Evolutionary conservation across 176 grass and related monocot species (phyloP).

Genomic region (Oryza officinalis): DNA sequence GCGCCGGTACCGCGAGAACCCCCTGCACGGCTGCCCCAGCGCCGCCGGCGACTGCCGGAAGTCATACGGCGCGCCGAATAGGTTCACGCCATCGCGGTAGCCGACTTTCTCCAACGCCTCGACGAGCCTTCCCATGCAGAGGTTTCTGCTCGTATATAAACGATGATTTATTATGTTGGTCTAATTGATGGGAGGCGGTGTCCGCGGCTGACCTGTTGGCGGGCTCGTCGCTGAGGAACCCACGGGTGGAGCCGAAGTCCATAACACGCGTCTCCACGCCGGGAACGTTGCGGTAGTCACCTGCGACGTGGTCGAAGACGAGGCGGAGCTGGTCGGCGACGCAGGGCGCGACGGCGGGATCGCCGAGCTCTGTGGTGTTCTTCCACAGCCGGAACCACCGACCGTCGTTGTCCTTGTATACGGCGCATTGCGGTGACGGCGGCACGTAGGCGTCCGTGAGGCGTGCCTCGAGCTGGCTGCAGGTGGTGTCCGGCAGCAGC

Average conservation of each 20-base stretch:
- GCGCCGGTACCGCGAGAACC: background rate
- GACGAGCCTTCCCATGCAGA: slow-evolving; percentile 1
- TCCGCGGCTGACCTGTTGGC: background rate
- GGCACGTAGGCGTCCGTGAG: slow-evolving; percentile 29
- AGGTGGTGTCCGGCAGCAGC: slow-evolving; percentile 19
- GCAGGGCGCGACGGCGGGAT: background rate
- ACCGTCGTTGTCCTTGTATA: background rate
- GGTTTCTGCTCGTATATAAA: background rate
- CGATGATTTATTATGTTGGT: too few species aligned
- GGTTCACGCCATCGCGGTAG: slow-evolving; percentile 38
- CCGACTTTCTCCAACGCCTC: slow-evolving; percentile 20
- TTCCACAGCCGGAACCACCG: slow-evolving; percentile 38
- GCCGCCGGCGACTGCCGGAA: slow-evolving; percentile 40
- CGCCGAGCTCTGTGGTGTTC: slow-evolving; percentile 18
- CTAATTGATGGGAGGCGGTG: too few species aligned
- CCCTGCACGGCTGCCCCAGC: slow-evolving; percentile 15
- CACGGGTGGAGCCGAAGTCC: slow-evolving; percentile 24
- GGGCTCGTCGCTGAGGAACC: background rate
- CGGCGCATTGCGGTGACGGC: slow-evolving; percentile 6
- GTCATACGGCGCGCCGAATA: slow-evolving; percentile 58
- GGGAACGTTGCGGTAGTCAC: background rate
- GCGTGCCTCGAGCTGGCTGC: slow-evolving; percentile 34
- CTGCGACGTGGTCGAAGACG: slow-evolving; percentile 8
- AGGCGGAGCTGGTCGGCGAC: slow-evolving; percentile 31
- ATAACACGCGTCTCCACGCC: slow-evolving; percentile 32